Evolutionary conservation across 2,329 filamentous ascomycete genomes (phyloP).

Genomic region (Davidsoniella neocaledoniae): DNA sequence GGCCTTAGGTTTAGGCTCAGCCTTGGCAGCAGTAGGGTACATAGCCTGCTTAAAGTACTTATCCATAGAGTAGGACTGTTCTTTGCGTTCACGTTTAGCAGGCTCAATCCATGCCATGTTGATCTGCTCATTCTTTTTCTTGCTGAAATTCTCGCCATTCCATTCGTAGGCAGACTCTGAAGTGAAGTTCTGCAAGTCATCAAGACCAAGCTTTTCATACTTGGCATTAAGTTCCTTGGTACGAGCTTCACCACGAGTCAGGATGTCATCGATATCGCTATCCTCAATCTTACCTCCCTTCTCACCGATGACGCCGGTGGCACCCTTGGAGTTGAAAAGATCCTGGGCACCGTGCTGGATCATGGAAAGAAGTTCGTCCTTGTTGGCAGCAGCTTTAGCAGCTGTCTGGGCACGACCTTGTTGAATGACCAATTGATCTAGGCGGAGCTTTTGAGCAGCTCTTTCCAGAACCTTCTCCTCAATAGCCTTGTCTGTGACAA

Average conservation of each 20-base stretch:
- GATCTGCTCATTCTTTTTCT: constrained; percentile 79
- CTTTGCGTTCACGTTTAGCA: constrained; percentile 93
- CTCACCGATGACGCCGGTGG: constrained; percentile 40
- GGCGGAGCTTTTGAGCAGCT: constrained; percentile 86
- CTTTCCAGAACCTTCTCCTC: constrained; percentile 96
- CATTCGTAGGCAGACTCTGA: constrained; percentile 97
- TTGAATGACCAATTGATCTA: constrained; percentile 95
- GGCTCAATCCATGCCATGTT: constrained; percentile 89
- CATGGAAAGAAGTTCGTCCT: constrained; percentile 93
- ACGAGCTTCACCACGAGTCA: constrained; percentile 71
- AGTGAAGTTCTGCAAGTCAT: constrained; percentile 93
- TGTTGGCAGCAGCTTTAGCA: constrained; percentile 79
- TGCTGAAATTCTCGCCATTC: constrained; percentile 94
- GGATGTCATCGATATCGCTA: constrained; percentile 77
- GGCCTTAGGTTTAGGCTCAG: constrained; percentile 82
- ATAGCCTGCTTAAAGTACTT: constrained; percentile 94
- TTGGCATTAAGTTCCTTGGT: constrained; percentile 83
- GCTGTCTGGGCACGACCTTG: constrained; percentile 87
- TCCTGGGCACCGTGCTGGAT: constrained; percentile 97
- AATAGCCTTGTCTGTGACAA: constrained; percentile 94
- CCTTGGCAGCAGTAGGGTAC: constrained; percentile 53
- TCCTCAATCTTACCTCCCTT: constrained; percentile 53
- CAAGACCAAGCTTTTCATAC: constrained; percentile 92
- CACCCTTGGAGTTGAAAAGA: constrained; percentile 63
- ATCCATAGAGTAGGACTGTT: constrained; percentile 95